Conservation (phyloP, 108 stramenopile species). For the Seminavis robusta region DNA sequence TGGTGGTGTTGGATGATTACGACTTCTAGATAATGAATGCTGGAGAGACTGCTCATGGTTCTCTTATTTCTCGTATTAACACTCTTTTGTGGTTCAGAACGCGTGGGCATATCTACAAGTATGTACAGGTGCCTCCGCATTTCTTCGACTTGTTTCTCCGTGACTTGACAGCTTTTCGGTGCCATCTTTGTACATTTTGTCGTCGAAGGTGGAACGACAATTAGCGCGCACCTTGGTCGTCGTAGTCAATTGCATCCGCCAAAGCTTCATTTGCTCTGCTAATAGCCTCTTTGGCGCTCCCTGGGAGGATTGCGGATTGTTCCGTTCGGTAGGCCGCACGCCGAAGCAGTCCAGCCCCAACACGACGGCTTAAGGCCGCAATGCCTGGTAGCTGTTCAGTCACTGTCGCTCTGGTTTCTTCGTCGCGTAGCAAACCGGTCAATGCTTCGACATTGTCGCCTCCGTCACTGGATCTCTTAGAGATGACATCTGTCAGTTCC, state of each 20-base stretch:
- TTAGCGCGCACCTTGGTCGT: no score
- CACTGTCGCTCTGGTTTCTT: conserved; percentile 43
- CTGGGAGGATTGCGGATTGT: conserved; percentile 44
- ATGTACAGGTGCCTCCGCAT: no score
- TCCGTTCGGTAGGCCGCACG: conserved; percentile 69
- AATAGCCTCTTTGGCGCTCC: conserved; percentile 40
- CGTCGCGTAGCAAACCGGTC: conserved; percentile 22
- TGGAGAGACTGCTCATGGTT: no score
- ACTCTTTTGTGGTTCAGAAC: no score
- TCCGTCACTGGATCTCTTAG: not conserved
- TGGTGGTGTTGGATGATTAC: conserved; percentile 42
- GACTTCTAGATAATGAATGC: no score
- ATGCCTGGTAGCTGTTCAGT: conserved; percentile 57
- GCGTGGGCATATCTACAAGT: no score
- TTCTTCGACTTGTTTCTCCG: no score
- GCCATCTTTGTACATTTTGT: no score
- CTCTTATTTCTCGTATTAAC: no score
- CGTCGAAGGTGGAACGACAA: no score
- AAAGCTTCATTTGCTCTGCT: conserved; percentile 49
- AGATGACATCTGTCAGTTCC: conserved; percentile 29
- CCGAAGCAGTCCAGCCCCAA: conserved; percentile 68
- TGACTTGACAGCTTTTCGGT: no score
- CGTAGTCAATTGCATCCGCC: conserved; percentile 47
- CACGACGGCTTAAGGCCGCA: conserved; percentile 40
- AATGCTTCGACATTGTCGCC: conserved; percentile 27